Evolutionary conservation across 257 asterid species (phyloP).

Genomic region (Forsythia viridissima): DNA sequence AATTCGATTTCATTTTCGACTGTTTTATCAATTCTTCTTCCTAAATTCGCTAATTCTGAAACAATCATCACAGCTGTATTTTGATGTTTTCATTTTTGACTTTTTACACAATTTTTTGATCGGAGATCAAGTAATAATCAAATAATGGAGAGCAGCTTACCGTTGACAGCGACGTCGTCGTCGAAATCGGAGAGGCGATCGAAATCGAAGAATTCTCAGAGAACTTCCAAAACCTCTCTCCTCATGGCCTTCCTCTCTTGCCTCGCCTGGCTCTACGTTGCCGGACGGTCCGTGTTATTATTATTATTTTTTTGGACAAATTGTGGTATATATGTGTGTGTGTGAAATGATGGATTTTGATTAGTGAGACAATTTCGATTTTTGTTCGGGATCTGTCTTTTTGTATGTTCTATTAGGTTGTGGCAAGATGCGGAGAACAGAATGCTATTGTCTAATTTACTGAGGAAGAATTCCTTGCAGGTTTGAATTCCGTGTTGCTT

Average conservation of each 20-base stretch:
- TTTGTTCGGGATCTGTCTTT: slow-evolving; percentile 11
- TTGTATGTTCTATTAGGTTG: slow-evolving; percentile 40
- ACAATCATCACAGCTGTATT: background rate
- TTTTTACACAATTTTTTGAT: background rate
- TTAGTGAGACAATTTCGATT: background rate
- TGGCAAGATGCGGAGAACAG: slow-evolving; percentile 96
- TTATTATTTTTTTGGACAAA: background rate
- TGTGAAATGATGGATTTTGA: background rate
- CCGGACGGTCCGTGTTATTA: slow-evolving; percentile 65
- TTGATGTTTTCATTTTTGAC: background rate
- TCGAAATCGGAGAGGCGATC: slow-evolving; percentile 77
- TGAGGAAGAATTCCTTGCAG: slow-evolving; percentile 63
- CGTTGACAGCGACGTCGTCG: slow-evolving; percentile 47
- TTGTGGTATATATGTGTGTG: background rate
- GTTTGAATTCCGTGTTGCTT: slow-evolving; percentile 36
- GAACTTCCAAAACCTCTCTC: slow-evolving; percentile 65
- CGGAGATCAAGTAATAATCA: background rate
- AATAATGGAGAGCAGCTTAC: slow-evolving; percentile 63
- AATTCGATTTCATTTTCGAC: background rate
- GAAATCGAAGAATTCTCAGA: slow-evolving; percentile 56
- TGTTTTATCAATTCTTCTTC: background rate
- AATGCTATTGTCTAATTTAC: slow-evolving; percentile 47
- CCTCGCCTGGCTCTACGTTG: slow-evolving; percentile 89
- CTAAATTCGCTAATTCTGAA: background rate
- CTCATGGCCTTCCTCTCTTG: slow-evolving; percentile 69